Base-by-base conservation (phyloP, 805 yeast species). In the Schizosaccharomyces japonicus region DNA sequence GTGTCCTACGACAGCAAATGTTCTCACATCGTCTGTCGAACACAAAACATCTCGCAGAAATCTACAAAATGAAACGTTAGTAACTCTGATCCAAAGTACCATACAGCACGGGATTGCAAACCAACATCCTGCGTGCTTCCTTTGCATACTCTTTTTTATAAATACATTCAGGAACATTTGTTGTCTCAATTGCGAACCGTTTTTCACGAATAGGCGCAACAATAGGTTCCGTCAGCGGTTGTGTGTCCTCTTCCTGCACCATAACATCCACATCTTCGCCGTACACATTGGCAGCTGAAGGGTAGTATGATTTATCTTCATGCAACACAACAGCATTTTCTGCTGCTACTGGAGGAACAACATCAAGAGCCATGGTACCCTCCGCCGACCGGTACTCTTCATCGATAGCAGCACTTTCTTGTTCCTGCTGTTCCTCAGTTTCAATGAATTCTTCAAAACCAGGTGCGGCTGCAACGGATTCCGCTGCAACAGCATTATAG, bases 1-100 rank as follows among this genome's bases (percentile, higher is more conserved):
- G 39, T 75, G 72, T 0, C 98, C 98, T n/a, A 76, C 73, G 1
- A 90, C 53, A 0, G 85, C 79, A 15, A 85, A 63, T 59, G 80
- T 85, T 45, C 93, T 68, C 6, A 77, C 67, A 53, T 78, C 74
- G 11, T 73, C 74, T 0, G 93, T 83, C 1, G 72, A 54, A 7
- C 54, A 51, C 53, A 74, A 56, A 45, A 72, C 53, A 3, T 68
- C 63, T 19, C 66, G 54, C 66, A 82, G 66, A 27, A 40, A 48
- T 4, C 46, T 42, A 17, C 5, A 26, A 42, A 19, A 42, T 10
- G n/a, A 30, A n/a, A 30, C 10, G n/a, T n/a, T n/a, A n/a, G n/a
- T n/a, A n/a, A n/a, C n/a, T n/a, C n/a, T n/a, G n/a, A n/a, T n/a
- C n/a, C n/a, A n/a, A n/a, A n/a, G n/a, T n/a, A n/a, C n/a, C n/a